Percentiles rank a stretch among this genome's conserved stretches.
Conservation (phyloP, 345 rosid species). For the Melaleuca quinquenervia region DNA sequence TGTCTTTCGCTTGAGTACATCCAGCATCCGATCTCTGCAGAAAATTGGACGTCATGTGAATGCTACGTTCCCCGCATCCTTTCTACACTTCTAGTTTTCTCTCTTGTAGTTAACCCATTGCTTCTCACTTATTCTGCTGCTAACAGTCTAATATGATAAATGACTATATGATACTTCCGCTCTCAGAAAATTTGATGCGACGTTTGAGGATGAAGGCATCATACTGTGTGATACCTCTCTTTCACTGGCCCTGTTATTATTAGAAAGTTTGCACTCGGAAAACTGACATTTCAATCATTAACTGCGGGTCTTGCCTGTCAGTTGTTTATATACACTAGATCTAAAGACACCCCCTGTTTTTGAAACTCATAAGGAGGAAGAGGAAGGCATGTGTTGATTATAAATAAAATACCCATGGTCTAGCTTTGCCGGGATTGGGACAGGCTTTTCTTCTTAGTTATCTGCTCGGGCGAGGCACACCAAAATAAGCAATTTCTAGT, state of each 20-base stretch:
- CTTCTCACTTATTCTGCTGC: neutral
- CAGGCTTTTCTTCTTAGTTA: too few relatives aligned
- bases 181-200: neutral
- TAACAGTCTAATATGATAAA: neutral
- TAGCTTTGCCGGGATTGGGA: too few relatives aligned
- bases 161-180: neutral
- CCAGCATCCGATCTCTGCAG: slow-evolving; percentile 61
- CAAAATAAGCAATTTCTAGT: neutral
- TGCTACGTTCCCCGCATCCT: neutral
- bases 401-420: too few relatives aligned
- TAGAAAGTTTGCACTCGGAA: too few relatives aligned
- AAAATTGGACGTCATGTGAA: neutral
- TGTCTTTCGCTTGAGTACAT: slow-evolving; percentile 60
- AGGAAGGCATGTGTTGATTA: too few relatives aligned
- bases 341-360: too few relatives aligned
- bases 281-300: too few relatives aligned
- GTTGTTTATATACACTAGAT: too few relatives aligned
- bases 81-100: neutral
- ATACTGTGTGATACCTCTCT: too few relatives aligned
- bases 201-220: neutral
- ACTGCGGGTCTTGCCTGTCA: too few relatives aligned
- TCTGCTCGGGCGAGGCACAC: neutral
- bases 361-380: too few relatives aligned
- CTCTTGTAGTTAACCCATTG: neutral
- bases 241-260: too few relatives aligned